A percentile compares a stretch with the other conserved stretches of the same genome.
These are phyloP conservation scores for Blastobotrys apis DNA, from an alignment of 1,139 yeast species.

Conservation along the genomic window DNA sequence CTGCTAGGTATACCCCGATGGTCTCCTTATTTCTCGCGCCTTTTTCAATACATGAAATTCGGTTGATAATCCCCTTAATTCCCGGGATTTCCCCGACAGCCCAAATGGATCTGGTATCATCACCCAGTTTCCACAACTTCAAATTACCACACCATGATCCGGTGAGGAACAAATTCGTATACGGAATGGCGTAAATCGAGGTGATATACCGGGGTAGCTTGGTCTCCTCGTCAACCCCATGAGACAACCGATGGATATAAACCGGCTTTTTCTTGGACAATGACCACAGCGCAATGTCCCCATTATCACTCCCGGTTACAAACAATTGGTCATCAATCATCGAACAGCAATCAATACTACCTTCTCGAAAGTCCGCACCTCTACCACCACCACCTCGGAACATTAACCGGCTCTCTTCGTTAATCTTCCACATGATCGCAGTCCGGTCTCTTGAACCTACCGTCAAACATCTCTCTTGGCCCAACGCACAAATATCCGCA, in stretches of 20 bases:
- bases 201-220: slow-evolving; percentile 84
- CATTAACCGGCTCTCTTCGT: slow-evolving; percentile 90
- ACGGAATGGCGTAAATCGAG: slow-evolving; percentile 81
- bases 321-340: slow-evolving; percentile 93
- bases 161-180: slow-evolving; percentile 72
- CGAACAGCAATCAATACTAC: slow-evolving; percentile 83
- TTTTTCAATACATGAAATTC: slow-evolving; percentile 60
- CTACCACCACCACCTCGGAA: slow-evolving; percentile 80
- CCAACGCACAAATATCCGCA: slow-evolving; percentile 71
- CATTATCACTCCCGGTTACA: slow-evolving; percentile 93
- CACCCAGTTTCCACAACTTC: slow-evolving; percentile 71
- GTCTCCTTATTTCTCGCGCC: slow-evolving; percentile 45
- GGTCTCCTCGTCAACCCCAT: slow-evolving; percentile 61
- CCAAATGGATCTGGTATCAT: slow-evolving; percentile 49
- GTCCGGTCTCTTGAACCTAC: slow-evolving; percentile 95
- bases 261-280: slow-evolving; percentile 85
- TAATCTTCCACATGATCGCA: slow-evolving; percentile 93
- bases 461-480: slow-evolving; percentile 87
- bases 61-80: slow-evolving; percentile 69
- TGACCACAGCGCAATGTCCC: slow-evolving; percentile 84
- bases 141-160: slow-evolving; percentile 85
- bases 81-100: slow-evolving; percentile 52
- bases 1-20: slow-evolving; percentile 58
- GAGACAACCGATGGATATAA: slow-evolving; percentile 62
- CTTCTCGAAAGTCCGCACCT: slow-evolving; percentile 49